These are phyloP conservation scores for Ambrosia trifida DNA, from an alignment of 129 eudicot genomes.

Conservation along the genomic window DNA sequence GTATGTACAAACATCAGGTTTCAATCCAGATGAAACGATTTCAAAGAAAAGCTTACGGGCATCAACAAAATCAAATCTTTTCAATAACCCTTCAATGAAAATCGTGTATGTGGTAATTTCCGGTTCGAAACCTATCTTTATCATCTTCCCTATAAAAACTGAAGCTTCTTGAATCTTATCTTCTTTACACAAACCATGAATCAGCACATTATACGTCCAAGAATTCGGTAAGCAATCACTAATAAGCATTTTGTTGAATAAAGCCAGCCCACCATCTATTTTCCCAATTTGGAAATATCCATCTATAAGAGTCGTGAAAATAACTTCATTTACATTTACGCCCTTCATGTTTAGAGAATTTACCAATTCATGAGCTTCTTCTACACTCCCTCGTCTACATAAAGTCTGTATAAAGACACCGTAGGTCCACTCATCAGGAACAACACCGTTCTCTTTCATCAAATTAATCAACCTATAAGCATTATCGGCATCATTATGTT, in stretches of 20 bases:
- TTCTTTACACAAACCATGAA: constrained; percentile 64
- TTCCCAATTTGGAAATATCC: constrained; percentile 66
- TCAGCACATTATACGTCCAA: constrained; percentile 60
- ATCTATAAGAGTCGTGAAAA: constrained; percentile 58
- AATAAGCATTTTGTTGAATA: constrained; percentile 59
- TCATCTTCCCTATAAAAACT: constrained; percentile 55
- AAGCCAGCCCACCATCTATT: constrained; percentile 40
- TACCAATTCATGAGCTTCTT: constrained; percentile 57
- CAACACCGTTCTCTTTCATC: constrained; percentile 56
- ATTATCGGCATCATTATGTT: constrained; percentile 51
- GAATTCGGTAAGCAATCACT: constrained; percentile 57
- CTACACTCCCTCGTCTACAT: constrained; percentile 56
- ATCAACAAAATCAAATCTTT: constrained; percentile 48
- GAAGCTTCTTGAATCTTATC: constrained; percentile 50
- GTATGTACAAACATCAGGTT: constrained; percentile 74
- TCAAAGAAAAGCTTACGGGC: constrained; percentile 50
- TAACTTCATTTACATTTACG: constrained; percentile 55
- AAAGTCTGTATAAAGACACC: constrained; percentile 50
- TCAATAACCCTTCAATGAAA: constrained; percentile 59
- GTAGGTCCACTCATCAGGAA: constrained; percentile 73
- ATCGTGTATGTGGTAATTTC: constrained; percentile 53
- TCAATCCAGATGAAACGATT: constrained; percentile 49
- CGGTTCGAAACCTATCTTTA: constrained; percentile 49
- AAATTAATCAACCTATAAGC: constrained; percentile 64
- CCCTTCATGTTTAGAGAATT: constrained; percentile 52